A percentile compares a stretch with the other conserved stretches of the same genome.
These are phyloP conservation scores for Trichoderma asperellum DNA, from an alignment of 2,329 filamentous ascomycete genomes.

Conservation along the genomic window DNA sequence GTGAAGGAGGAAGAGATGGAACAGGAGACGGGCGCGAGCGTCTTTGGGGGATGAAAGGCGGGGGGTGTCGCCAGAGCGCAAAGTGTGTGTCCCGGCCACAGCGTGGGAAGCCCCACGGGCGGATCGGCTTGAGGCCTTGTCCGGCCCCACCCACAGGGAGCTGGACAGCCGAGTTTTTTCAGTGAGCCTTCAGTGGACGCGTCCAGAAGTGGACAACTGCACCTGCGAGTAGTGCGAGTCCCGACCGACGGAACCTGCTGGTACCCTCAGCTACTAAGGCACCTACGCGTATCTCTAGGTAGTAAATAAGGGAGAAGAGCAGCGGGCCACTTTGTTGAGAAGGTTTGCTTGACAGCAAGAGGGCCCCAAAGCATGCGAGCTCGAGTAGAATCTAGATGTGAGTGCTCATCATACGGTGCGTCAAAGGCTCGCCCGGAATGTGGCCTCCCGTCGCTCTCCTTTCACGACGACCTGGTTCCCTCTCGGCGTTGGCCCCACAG, in stretches of 20 bases:
- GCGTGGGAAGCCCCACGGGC: constrained; percentile 31
- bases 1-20: constrained; percentile 27
- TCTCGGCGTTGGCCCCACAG: constrained; percentile 1
- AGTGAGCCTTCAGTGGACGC: background rate
- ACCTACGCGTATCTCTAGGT: too few relatives aligned
- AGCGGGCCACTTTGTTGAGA: too few relatives aligned
- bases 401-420: background rate
- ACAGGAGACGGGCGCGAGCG: constrained; percentile 26
- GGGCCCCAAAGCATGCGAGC: too few relatives aligned
- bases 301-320: too few relatives aligned
- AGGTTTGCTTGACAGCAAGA: too few relatives aligned
- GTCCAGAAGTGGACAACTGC: background rate
- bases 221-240: background rate
- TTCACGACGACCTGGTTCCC: background rate
- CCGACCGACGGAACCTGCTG: too few relatives aligned
- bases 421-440: background rate
- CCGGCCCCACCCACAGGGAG: constrained; percentile 29
- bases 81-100: constrained; percentile 27
- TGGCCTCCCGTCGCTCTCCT: constrained; percentile 11
- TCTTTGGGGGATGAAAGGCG: constrained; percentile 24
- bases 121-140: constrained; percentile 32
- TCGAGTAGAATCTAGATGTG: too few relatives aligned
- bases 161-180: constrained; percentile 24
- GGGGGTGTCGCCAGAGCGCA: constrained; percentile 25
- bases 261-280: too few relatives aligned